These are phyloP conservation scores for Coniochaeta hoffmannii DNA, from an alignment of 2,329 filamentous ascomycete genomes.

Conservation along the genomic window DNA sequence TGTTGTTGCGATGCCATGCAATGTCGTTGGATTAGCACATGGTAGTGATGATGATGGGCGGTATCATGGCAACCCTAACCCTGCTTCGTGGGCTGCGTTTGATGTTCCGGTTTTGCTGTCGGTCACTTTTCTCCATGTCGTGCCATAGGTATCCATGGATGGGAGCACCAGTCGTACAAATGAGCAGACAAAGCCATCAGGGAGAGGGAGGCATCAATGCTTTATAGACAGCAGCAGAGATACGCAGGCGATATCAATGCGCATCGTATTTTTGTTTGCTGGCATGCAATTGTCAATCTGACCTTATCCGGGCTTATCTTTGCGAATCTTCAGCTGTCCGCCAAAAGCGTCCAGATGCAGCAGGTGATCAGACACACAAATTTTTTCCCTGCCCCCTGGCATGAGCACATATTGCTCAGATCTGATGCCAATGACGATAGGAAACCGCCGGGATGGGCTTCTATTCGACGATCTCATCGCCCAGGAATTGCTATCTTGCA, in stretches of 20 bases:
- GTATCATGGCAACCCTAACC: neutral
- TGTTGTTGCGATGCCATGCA: too few species aligned
- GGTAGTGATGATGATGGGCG: too few species aligned
- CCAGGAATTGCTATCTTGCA: neutral
- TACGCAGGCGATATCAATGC: neutral
- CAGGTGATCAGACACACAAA: neutral
- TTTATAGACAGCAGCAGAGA: neutral
- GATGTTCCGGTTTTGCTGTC: neutral
- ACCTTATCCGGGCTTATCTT: conserved; percentile 1
- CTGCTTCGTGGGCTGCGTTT: neutral
- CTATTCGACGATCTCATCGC: neutral
- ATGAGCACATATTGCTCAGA: neutral
- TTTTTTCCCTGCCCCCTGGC: neutral
- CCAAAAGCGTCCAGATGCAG: neutral
- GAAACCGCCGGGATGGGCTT: neutral
- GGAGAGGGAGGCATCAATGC: neutral
- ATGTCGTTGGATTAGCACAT: too few species aligned
- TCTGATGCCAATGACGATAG: neutral
- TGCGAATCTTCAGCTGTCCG: neutral
- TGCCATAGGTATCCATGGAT: neutral
- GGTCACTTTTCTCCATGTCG: neutral
- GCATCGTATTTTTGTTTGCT: neutral
- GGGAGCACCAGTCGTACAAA: neutral
- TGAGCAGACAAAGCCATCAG: neutral
- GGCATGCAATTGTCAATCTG: neutral